Evolutionary conservation across 2,329 filamentous ascomycete genomes (phyloP), one percentile per base, ranked within the genome.

Genomic region (Microcyclosporella mali): DNA sequence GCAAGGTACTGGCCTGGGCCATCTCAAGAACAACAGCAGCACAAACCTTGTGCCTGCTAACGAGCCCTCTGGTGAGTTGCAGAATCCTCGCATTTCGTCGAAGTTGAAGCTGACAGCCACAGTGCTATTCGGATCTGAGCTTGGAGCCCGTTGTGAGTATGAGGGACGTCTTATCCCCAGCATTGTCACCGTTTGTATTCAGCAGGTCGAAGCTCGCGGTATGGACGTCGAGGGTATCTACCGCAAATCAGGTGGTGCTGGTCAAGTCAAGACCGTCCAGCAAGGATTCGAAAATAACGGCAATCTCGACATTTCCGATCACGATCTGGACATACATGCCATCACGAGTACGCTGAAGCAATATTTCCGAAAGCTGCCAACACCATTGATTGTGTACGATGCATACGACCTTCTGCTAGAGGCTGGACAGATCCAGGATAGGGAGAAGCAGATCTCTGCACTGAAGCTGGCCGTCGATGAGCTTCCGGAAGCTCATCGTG

Each of bases 161-260:
- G 92, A 98, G 66, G 86, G 85, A 51, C 82, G 85, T 40, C 82
- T 90, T 57, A 90, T 98, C 49, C 92, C 92, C 36, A 83, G 81
- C 50, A 86, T 98, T 19, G 86, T 98, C 33, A 90, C 82, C 36
- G 84, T 88, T 36, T 98, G 92, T 66, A 94, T 98, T 54, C 87
- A 95, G 62, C 90, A 98, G 67, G 92, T 98, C 30, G 92, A 98
- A 66, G 71, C 92, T 16, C 82, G 92, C 62, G 92, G 90, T 67
- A 95, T 98, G 87, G 89, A 97, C 58, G 79, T 94, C 55, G 92
- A 97, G 69, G 92, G 92, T 50, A 94, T 98, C 56, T 98, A 98
- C 70, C 82, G 92, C 59, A 98, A 98, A 74, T 95, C 89, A 38
- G 92, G 92, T 44, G 92, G 89, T 53, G 88, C 85, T 57, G 88